Percentiles rank a stretch among this genome's conserved stretches.
Evolutionary conservation across 2,329 filamentous ascomycete species (phyloP).

Genomic region (Xylariales sp.): DNA sequence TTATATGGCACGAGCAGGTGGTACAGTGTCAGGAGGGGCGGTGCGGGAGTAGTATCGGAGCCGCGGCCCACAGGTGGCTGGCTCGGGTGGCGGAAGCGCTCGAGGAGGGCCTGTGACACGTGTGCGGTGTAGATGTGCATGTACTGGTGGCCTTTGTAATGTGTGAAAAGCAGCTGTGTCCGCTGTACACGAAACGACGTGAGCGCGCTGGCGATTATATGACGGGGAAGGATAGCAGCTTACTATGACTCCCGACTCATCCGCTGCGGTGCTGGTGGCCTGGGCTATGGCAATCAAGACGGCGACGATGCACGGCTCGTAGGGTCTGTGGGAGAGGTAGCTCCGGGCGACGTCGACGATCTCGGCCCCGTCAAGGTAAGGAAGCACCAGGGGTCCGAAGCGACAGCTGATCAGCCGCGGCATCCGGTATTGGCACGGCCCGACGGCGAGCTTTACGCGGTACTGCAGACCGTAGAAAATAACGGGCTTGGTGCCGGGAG

Average conservation of each 20-base stretch:
- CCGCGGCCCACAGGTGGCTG: background rate
- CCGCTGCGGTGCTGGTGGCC: background rate
- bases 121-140: conserved; percentile 22
- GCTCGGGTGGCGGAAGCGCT: conserved; percentile 25
- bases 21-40: conserved; percentile 9
- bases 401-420: conserved; percentile 1
- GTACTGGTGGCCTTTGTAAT: background rate
- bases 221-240: background rate
- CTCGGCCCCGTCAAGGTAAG: background rate
- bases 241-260: conserved; percentile 8
- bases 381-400: conserved; percentile 9
- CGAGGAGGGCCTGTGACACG: conserved; percentile 20
- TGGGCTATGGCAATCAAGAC: conserved; percentile 24
- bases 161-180: conserved; percentile 17
- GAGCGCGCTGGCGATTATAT: background rate
- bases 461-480: too few relatives aligned
- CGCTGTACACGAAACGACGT: background rate
- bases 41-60: conserved; percentile 4
- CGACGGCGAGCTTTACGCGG: conserved; percentile 9
- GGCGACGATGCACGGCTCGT: conserved; percentile 48
- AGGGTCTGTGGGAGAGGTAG: background rate
- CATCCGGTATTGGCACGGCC: conserved; percentile 6
- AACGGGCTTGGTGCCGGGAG: too few relatives aligned
- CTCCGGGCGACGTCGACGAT: conserved; percentile 1
- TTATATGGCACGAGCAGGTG: conserved; percentile 12